Evolutionary conservation across 257 asterid genomes (phyloP), one percentile per base, ranked within the genome.

Genomic region (Paulownia fortunei): DNA sequence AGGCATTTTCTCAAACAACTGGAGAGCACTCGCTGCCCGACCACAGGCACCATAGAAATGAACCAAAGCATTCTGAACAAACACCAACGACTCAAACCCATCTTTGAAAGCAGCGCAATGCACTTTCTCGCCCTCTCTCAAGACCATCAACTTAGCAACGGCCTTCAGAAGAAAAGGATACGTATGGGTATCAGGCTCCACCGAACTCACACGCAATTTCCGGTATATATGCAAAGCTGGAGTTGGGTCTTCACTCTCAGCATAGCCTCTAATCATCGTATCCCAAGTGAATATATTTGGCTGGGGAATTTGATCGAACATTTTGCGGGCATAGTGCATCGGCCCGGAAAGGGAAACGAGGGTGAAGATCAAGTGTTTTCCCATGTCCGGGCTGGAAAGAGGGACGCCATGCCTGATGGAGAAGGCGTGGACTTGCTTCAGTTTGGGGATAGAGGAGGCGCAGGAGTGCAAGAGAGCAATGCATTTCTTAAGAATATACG

Each of bases 131-230:
- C 98, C 98, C 47, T 89, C 97, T 23, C 81, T 83, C n/a, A 88
- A 59, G 46, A 61, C 73, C 81, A 81, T 79, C 79, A 83, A 44
- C 76, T 88, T 91, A 1, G 94, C 90, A 46, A 92, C 80, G 36
- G 97, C 97, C 84, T 92, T 92, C 37, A 92, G 87, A 66, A 91
- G 83, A 72, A 92, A 92, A 8, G 96, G 98, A 37, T 92, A 92
- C 1, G 98, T 92, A 30, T 92, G 96, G 0, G 96, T 87, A 18
- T 92, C 98, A 0, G 96, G 88, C 26, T 44, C 72, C 55, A 81
- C 86, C 6, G 79, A 76, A 26, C 82, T 76, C 54, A 56, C 27
- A 51, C 87, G 86, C 82, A 93, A 65, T 34, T 61, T 60, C 3
- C 59, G 84, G 84, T 86, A 92, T 8, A 93, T 60, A 34, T 71